Evolutionary conservation across 805 yeast species (phyloP), one percentile per base, ranked within the genome.

Genomic region (Saccharomycopsis microspora): DNA sequence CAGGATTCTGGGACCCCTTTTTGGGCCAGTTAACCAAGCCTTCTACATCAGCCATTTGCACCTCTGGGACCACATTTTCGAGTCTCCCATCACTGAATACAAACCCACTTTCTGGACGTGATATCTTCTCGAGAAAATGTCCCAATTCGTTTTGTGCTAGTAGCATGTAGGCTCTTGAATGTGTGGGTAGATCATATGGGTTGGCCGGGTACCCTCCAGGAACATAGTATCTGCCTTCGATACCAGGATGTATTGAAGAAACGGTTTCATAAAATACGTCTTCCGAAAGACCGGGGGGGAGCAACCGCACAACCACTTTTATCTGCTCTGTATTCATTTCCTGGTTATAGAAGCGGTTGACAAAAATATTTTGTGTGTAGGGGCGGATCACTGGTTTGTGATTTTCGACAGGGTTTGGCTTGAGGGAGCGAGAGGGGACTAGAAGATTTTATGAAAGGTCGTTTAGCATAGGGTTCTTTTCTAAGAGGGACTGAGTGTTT

Each of bases 171-270:
- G 49, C 46, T n/a, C 46, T 42, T 5, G 49, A 37, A 32, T 11
- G 42, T 9, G 38, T 42, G n/a, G 49, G 49, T 8, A 39, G 35
- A 27, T 46, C 49, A 38, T 42, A 46, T 19, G 49, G 43, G 39
- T 46, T 46, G 10, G 43, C 31, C 6, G 49, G 46, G 39, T 46
- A 46, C 6, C 8, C 5, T 19, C 49, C 49, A 31, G 10, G 34
- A 3, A 46, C 42, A 32, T 37, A 46, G 30, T 46, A 46, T 42
- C 29, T n/a, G 58, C 28, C 56, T 60, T 61, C 34, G 9, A n/a
- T 11, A 2, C 19, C 19, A 19, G 19, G 19, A 19, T 19, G 19
- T 19, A 19, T 19, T 19, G 19, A 19, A 9, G 36, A 34, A 9
- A 9, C n/a, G 36, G 36, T 9, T 1, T 9, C 8, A n/a, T 34